Evolutionary conservation across 2,329 filamentous ascomycete species (phyloP), one percentile per base, ranked within the genome.

Genomic region (Ophidiomyces ophidiicola): DNA sequence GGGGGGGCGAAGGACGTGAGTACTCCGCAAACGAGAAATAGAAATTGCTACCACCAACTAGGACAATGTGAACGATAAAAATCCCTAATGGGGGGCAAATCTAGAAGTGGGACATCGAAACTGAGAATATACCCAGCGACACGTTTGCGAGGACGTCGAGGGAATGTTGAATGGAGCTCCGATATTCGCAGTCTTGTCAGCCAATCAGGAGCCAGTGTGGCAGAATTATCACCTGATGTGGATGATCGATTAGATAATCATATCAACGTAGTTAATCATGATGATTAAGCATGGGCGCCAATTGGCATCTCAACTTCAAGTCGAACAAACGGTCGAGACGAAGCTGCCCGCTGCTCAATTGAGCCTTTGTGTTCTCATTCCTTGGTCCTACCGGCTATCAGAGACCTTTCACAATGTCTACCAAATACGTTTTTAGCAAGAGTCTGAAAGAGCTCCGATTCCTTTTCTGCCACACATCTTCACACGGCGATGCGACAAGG

Each of bases 381-480:
- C 14, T 11, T 10, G 10, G 20, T n/a, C 8, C 18, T 11, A 18
- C 6, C 6, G 21, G 15, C 8, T 28, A n/a, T 20, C 10, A 26
- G 4, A n/a, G 7, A 19, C 30, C 8, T 15, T 10, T 6, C 23
- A 70, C 51, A 49, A 96, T 96, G 90, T 84, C 86, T 52, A 71
- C 74, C 66, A 93, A 90, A 72, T 94, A 94, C 69, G 84, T 78
- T 53, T 98, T 98, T 68, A 74, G 77, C 52, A 81, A 85, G 63
- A 70, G 77, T 50, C 72, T 98, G 61, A 93, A 86, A 73, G 90
- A 98, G 73, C 74, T 98, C 61, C 82, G 90, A 60, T 98, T 98
- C 69, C 74, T 93, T 55, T 88, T 96, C 69, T 96, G 90, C 71
- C 88, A 96, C 68, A 87, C 84, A 38, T 83, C 82, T 50, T 82